phyloP scores from a whole-genome alignment of 306 rosid species.

The Glycine tomentella region DNA sequence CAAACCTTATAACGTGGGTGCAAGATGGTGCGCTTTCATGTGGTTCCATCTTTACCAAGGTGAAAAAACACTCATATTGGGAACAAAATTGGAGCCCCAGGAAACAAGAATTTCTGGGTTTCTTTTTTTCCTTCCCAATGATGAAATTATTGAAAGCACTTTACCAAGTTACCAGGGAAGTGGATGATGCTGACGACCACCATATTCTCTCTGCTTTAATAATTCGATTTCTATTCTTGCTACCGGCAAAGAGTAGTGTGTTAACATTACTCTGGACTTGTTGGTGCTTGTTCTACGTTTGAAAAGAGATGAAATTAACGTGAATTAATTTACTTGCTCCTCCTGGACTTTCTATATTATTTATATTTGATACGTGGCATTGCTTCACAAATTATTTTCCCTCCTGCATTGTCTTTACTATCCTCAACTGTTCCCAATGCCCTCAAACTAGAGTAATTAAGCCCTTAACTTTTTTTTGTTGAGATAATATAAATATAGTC shows the following conservation, averaged over 20 bases:
- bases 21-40: slow-evolving; percentile 29
- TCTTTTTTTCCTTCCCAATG: slow-evolving; percentile 51
- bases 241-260: slow-evolving; percentile 49
- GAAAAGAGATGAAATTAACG: not conserved
- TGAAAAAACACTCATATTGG: slow-evolving; percentile 5
- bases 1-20: slow-evolving; percentile 7
- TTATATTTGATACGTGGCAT: not conserved
- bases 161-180: slow-evolving; percentile 39
- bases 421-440: slow-evolving; percentile 9
- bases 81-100: slow-evolving; percentile 33
- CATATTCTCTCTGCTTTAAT: slow-evolving; percentile 45
- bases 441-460: not conserved
- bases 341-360: not conserved
- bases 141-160: slow-evolving; percentile 48
- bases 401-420: not conserved
- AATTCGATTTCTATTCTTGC: slow-evolving; percentile 56
- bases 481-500: not conserved
- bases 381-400: not conserved
- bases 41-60: slow-evolving; percentile 50
- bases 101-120: slow-evolving; percentile 4
- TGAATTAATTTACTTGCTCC: not conserved
- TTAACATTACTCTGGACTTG: not conserved
- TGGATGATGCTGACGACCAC: slow-evolving; percentile 45
- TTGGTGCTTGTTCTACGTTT: not conserved
- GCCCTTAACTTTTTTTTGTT: not conserved